A percentile compares a stretch with the other conserved stretches of the same genome.
Evolutionary conservation across 2,329 filamentous ascomycete species (phyloP).

Genomic region (Aspergillus versicolor): DNA sequence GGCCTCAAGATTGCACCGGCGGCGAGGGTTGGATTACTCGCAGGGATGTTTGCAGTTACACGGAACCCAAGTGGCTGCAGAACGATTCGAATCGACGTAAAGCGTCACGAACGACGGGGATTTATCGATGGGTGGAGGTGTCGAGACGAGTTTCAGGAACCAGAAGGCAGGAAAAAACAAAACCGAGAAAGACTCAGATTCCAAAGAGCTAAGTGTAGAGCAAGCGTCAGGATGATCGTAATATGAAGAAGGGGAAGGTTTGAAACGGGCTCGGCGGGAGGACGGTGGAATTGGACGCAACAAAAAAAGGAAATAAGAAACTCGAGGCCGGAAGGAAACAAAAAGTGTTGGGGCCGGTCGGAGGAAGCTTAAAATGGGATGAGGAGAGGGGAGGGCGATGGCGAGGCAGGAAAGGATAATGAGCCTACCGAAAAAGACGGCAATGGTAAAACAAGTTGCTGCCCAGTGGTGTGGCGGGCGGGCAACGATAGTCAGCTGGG

Average conservation of each 20-base stretch:
- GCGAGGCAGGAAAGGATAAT: not conserved
- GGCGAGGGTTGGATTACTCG: constrained; percentile 30
- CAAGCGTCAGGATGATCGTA: constrained; percentile 13
- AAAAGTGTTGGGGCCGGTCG: constrained; percentile 12
- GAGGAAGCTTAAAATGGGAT: constrained; percentile 23
- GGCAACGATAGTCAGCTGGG: not conserved
- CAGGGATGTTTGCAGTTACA: constrained; percentile 35
- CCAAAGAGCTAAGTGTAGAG: constrained; percentile 6
- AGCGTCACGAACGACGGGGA: constrained; percentile 13
- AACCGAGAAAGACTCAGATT: constrained; percentile 9
- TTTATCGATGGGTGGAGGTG: constrained; percentile 6
- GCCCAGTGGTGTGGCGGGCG: constrained; percentile 5
- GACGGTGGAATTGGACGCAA: not conserved
- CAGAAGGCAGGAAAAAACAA: constrained; percentile 8
- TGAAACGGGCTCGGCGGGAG: constrained; percentile 10
- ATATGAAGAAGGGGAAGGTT: constrained; percentile 12
- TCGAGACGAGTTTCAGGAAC: constrained; percentile 7
- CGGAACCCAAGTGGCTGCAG: constrained; percentile 21
- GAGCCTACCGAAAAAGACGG: constrained; percentile 3
- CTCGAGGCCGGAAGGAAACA: not conserved
- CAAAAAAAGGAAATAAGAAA: not conserved
- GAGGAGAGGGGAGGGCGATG: constrained; percentile 11
- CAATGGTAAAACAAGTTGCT: not conserved
- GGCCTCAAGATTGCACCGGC: constrained; percentile 20
- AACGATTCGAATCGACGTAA: constrained; percentile 17